Conservation (phyloP, 1,284 basidiomycete genomes). For the Retiboletus flavoniger region DNA sequence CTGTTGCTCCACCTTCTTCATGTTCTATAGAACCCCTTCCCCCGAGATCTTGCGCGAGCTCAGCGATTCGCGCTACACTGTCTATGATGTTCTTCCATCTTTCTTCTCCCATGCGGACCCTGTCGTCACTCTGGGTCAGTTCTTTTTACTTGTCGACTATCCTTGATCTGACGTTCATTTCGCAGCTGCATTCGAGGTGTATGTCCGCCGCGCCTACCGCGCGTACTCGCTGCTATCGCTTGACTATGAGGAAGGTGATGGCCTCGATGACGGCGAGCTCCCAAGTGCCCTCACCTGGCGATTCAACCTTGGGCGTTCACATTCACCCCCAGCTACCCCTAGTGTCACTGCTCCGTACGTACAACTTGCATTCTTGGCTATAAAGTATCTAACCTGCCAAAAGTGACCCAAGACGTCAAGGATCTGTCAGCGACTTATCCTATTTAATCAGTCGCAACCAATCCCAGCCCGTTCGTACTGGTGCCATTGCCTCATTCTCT, state of each 20-base stretch:
- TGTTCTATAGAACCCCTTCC: constrained; percentile 63
- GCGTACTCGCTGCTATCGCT: constrained; percentile 91
- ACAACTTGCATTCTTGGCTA: not conserved
- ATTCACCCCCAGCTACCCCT: constrained; percentile 83
- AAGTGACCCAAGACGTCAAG: constrained; percentile 58
- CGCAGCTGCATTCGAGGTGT: constrained; percentile 91
- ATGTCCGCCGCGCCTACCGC: constrained; percentile 93
- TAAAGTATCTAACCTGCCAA: constrained; percentile 22
- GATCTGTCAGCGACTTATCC: constrained; percentile 90
- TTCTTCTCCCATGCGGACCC: constrained; percentile 87
- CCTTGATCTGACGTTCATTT: constrained; percentile 8
- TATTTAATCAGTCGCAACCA: constrained; percentile 85
- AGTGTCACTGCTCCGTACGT: constrained; percentile 64
- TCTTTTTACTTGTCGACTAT: not conserved
- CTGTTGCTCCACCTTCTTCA: not conserved
- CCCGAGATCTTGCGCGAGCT: constrained; percentile 93
- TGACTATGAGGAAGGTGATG: constrained; percentile 90
- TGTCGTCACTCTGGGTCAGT: constrained; percentile 78
- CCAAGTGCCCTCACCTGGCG: constrained; percentile 90
- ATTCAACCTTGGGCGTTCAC: constrained; percentile 87
- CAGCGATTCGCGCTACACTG: constrained; percentile 94
- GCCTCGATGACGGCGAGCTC: constrained; percentile 72
- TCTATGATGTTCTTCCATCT: constrained; percentile 97
- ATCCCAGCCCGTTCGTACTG: constrained; percentile 83
- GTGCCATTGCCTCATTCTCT: constrained; percentile 88